These are phyloP conservation scores for Phytophthora multivora DNA, from an alignment of 352 stramenopile species.

Conservation along the genomic window DNA sequence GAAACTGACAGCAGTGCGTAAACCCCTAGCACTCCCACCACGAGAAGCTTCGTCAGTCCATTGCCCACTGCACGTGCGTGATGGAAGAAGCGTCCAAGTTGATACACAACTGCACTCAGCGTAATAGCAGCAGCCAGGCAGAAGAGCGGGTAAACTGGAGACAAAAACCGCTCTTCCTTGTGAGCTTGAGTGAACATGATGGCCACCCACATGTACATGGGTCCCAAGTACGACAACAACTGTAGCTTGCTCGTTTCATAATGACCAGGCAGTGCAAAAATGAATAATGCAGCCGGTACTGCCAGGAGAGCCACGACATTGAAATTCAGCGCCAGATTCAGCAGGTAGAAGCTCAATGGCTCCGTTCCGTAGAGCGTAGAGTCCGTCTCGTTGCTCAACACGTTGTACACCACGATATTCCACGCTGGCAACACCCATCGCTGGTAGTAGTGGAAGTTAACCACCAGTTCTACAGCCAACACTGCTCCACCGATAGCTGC, in stretches of 20 bases:
- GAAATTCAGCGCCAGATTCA: conserved; percentile 97
- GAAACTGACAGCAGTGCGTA: conserved; percentile 64
- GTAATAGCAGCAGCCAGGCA: conserved; percentile 80
- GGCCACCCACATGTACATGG: conserved; percentile 90
- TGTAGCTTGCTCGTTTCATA: conserved; percentile 37
- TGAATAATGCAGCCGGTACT: conserved; percentile 39
- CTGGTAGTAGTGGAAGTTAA: conserved; percentile 87
- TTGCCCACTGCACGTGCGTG: conserved; percentile 26
- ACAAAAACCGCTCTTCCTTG: conserved; percentile 99
- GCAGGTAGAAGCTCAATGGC: conserved; percentile 94
- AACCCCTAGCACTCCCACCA: conserved; percentile 47
- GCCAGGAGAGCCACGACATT: conserved; percentile 89
- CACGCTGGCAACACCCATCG: conserved; percentile 81
- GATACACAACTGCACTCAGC: conserved; percentile 56
- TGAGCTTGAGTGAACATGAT: conserved; percentile 95
- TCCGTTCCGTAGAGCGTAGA: conserved; percentile 98
- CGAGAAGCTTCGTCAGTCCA: conserved; percentile 36
- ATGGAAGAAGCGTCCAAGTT: conserved; percentile 35
- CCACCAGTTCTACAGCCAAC: conserved; percentile 76
- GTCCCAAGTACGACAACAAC: conserved; percentile 53
- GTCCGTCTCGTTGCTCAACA: conserved; percentile 87
- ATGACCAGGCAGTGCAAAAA: conserved; percentile 43
- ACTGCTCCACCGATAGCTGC: conserved; percentile 71
- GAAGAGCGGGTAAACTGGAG: conserved; percentile 94
- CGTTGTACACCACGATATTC: conserved; percentile 98